These are phyloP conservation scores for Lentinula lateritia DNA, from an alignment of 768 basidiomycete species.

Conservation along the genomic window DNA sequence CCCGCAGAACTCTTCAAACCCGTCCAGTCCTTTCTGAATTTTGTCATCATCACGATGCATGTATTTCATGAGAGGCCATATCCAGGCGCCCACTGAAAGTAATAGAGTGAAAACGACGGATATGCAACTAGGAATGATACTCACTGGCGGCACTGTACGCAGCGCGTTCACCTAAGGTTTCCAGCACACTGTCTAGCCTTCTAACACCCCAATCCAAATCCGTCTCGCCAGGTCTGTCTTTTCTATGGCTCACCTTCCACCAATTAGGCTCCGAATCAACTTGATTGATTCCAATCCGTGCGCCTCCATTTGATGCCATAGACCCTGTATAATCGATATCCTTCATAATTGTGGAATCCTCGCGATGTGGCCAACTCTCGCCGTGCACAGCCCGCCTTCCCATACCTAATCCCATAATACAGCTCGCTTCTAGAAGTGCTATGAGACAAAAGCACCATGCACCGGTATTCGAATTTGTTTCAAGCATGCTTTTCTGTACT, in stretches of 20 bases:
- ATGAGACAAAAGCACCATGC: slow-evolving; percentile 80
- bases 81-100: not conserved
- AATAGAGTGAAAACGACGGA: not conserved
- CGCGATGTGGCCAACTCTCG: not conserved
- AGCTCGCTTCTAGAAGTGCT: slow-evolving; percentile 69
- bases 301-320: not conserved
- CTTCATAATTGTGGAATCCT: not conserved
- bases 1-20: slow-evolving; percentile 5
- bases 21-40: not conserved
- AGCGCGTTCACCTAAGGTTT: slow-evolving; percentile 43
- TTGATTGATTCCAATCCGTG: not conserved
- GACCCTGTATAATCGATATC: not conserved
- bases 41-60: slow-evolving; percentile 1
- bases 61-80: slow-evolving; percentile 6
- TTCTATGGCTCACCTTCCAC: slow-evolving; percentile 13
- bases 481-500: slow-evolving; percentile 71
- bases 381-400: slow-evolving; percentile 34
- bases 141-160: slow-evolving; percentile 42
- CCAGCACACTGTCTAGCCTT: slow-evolving; percentile 37
- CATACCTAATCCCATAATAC: slow-evolving; percentile 54
- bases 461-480: slow-evolving; percentile 71
- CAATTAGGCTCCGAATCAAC: not conserved
- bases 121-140: slow-evolving; percentile 13
- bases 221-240: slow-evolving; percentile 19
- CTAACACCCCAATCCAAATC: slow-evolving; percentile 39